Conservation (phyloP, 768 basidiomycete species). For the Boletus barrowsii region DNA sequence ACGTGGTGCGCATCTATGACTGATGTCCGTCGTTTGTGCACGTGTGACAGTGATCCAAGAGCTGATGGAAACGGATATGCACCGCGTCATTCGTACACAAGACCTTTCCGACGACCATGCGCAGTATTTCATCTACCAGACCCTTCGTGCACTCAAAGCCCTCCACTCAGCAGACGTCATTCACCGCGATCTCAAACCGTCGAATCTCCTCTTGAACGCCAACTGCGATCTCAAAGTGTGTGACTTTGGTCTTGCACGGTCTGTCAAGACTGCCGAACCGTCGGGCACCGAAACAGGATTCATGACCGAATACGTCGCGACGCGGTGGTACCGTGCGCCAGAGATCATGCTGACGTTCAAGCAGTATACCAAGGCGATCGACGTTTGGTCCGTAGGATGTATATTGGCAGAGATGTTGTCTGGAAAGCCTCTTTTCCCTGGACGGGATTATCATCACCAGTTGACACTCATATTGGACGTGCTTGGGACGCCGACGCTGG, state of each 20-base stretch:
- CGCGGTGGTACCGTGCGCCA: slow-evolving; percentile 97
- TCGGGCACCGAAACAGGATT: slow-evolving; percentile 82
- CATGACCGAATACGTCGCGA: slow-evolving; percentile 98
- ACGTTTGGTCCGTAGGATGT: slow-evolving; percentile 85
- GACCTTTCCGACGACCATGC: slow-evolving; percentile 94
- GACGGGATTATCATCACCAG: slow-evolving; percentile 95
- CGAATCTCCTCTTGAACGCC: slow-evolving; percentile 94
- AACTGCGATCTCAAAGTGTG: slow-evolving; percentile 95
- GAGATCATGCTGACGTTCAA: slow-evolving; percentile 99
- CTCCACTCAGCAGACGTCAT: slow-evolving; percentile 96
- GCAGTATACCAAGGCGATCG: slow-evolving; percentile 96
- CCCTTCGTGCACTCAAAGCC: slow-evolving; percentile 91
- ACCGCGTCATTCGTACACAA: slow-evolving; percentile 93
- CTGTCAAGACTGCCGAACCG: slow-evolving; percentile 80
- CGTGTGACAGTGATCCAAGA: slow-evolving; percentile 73
- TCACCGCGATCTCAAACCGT: slow-evolving; percentile 95
- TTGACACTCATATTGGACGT: slow-evolving; percentile 94
- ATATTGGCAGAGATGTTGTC: slow-evolving; percentile 97
- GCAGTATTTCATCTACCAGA: slow-evolving; percentile 93
- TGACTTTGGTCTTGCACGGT: slow-evolving; percentile 95
- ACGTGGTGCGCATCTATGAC: background rate
- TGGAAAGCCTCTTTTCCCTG: slow-evolving; percentile 94
- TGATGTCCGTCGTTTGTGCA: background rate
- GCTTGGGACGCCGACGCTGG: slow-evolving; percentile 93
- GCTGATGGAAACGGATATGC: slow-evolving; percentile 95